Conservation (phyloP, 73 alveolate genomes). For the Loxodes magnus region DNA sequence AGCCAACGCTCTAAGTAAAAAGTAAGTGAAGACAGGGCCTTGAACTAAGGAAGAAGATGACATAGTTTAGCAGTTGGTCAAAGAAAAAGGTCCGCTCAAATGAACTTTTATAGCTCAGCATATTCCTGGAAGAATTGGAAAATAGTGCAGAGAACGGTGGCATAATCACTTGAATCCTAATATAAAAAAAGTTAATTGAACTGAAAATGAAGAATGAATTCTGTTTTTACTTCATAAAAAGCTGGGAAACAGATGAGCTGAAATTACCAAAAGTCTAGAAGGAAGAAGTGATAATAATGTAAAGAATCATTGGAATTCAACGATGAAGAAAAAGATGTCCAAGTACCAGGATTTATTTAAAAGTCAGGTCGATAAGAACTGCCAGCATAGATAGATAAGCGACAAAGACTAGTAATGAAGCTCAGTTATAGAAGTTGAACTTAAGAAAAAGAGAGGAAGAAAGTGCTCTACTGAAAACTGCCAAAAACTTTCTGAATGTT, state of each 20-base stretch:
- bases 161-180: constrained; percentile 95
- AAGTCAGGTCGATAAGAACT: too few species aligned
- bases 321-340: constrained; percentile 13
- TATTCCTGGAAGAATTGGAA: constrained; percentile 93
- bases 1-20: too few species aligned
- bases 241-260: constrained; percentile 89
- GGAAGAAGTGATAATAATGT: constrained; percentile 80
- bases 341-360: too few species aligned
- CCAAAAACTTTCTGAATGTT: too few species aligned
- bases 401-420: too few species aligned
- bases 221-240: constrained; percentile 78
- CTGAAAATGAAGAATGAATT: constrained; percentile 95
- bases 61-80: constrained; percentile 76
- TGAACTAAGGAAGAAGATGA: constrained; percentile 97
- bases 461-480: too few species aligned
- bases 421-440: too few species aligned
- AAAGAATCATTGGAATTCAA: constrained; percentile 15
- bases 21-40: constrained; percentile 54
- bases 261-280: constrained; percentile 76
- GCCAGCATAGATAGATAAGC: too few species aligned
- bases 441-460: too few species aligned
- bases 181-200: constrained; percentile 89
- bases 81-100: constrained; percentile 90
- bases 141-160: constrained; percentile 98
- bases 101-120: constrained; percentile 92